A percentile compares a stretch with the other conserved stretches of the same genome.
phyloP scores from a whole-genome alignment of 352 stramenopile species.

The Globisporangium ultimum region DNA sequence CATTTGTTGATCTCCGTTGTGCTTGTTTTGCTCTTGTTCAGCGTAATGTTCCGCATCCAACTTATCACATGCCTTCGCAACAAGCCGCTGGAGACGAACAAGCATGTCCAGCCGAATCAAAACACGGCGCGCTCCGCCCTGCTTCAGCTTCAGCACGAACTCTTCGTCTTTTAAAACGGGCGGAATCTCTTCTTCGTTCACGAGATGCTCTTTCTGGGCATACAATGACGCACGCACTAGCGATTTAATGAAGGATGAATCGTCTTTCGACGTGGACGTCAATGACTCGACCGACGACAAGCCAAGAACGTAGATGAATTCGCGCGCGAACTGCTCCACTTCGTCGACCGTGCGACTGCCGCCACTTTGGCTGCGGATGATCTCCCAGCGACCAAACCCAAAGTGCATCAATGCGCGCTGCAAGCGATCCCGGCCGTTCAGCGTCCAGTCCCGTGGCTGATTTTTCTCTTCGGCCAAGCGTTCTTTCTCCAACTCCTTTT shows the following conservation, averaged over 20 bases:
- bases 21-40: conserved; percentile 3
- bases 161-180: conserved; percentile 84
- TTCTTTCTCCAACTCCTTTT: conserved; percentile 46
- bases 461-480: conserved; percentile 53
- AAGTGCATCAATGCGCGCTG: conserved; percentile 88
- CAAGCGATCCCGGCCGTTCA: conserved; percentile 80
- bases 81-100: conserved; percentile 60
- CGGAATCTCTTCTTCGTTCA: conserved; percentile 73
- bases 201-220: conserved; percentile 65
- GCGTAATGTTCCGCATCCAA: conserved; percentile 51
- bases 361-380: conserved; percentile 84
- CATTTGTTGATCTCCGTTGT: conserved; percentile 12
- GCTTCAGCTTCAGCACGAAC: conserved; percentile 84
- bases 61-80: conserved; percentile 53
- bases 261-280: conserved; percentile 63
- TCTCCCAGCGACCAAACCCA: conserved; percentile 84
- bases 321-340: conserved; percentile 78
- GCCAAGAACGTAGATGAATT: conserved; percentile 86
- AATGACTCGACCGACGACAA: conserved; percentile 54
- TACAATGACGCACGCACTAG: conserved; percentile 59
- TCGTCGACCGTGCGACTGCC: conserved; percentile 82
- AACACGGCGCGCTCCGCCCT: conserved; percentile 77
- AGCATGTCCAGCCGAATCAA: conserved; percentile 87
- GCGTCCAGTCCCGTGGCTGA: conserved; percentile 78
- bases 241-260: conserved; percentile 82